Conservation (phyloP, 345 rosid species). For the Dimocarpus longan region DNA sequence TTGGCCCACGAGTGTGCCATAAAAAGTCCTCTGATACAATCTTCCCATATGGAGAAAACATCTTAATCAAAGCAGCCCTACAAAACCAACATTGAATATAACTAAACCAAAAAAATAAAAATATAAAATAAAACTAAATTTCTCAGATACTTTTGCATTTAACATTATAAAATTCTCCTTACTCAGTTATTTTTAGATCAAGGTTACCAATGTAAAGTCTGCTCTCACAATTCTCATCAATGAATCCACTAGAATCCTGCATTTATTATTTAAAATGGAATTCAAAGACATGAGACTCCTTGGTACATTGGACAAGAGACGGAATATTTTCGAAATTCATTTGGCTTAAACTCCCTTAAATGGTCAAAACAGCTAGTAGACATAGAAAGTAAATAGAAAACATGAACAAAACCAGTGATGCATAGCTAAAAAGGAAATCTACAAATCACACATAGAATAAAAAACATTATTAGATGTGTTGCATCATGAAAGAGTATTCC, state of each 20-base stretch:
- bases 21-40: conserved; percentile 83
- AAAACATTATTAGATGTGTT: too few species aligned
- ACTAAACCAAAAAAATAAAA: background rate
- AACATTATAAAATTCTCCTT: conserved; percentile 29
- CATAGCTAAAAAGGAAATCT: background rate
- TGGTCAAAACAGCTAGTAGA: background rate
- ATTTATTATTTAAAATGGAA: conserved; percentile 16
- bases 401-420: background rate
- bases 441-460: background rate
- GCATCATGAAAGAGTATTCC: background rate
- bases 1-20: conserved; percentile 95
- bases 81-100: background rate
- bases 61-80: conserved; percentile 86
- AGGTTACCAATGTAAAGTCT: conserved; percentile 84
- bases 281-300: conserved; percentile 8
- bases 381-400: background rate
- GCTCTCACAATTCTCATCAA: conserved; percentile 69
- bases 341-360: background rate
- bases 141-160: background rate
- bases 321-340: background rate
- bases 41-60: conserved; percentile 91
- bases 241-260: conserved; percentile 57
- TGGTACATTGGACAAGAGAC: background rate
- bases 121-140: background rate
- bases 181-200: conserved; percentile 89